phyloP scores from a whole-genome alignment of 176 grass and related monocot genomes.

The Elymus sibiricus region DNA sequence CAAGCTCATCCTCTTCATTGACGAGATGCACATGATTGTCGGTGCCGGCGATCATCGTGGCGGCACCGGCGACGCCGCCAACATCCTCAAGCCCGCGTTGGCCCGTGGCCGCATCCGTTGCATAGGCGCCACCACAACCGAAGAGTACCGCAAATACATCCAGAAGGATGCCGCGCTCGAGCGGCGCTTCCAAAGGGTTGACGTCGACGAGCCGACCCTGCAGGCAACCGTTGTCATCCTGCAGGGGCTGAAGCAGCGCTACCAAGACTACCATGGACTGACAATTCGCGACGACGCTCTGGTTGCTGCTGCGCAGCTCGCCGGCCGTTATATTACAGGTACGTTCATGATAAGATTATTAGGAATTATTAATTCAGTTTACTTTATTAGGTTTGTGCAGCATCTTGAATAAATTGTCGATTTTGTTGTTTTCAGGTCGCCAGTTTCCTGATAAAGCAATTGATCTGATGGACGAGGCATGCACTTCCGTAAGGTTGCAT shows the following conservation, averaged over 20 bases:
- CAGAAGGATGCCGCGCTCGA: slow-evolving; percentile 19
- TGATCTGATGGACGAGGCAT: slow-evolving; percentile 31
- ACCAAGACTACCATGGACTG: slow-evolving; percentile 1
- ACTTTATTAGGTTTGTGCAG: background rate
- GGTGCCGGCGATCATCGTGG: background rate
- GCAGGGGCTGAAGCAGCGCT: background rate
- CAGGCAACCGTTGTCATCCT: background rate
- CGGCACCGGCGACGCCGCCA: background rate
- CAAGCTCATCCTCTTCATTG: slow-evolving; percentile 21
- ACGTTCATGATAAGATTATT: background rate
- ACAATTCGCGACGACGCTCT: background rate
- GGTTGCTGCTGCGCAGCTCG: background rate
- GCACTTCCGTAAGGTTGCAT: background rate
- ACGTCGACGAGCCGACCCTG: background rate
- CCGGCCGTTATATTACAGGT: slow-evolving; percentile 18
- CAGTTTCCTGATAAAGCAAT: slow-evolving; percentile 34
- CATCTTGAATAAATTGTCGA: background rate
- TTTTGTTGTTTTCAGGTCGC: background rate
- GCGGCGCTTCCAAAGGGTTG: slow-evolving; percentile 21
- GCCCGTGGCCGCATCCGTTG: slow-evolving; percentile 19
- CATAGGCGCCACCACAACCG: slow-evolving; percentile 13
- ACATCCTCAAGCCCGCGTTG: background rate
- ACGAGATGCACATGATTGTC: slow-evolving; percentile 8
- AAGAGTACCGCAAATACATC: slow-evolving; percentile 10
- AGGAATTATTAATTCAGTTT: too few relatives aligned